Conservation (phyloP, 2,329 filamentous ascomycete genomes). For the Sporothrix sp. region DNA sequence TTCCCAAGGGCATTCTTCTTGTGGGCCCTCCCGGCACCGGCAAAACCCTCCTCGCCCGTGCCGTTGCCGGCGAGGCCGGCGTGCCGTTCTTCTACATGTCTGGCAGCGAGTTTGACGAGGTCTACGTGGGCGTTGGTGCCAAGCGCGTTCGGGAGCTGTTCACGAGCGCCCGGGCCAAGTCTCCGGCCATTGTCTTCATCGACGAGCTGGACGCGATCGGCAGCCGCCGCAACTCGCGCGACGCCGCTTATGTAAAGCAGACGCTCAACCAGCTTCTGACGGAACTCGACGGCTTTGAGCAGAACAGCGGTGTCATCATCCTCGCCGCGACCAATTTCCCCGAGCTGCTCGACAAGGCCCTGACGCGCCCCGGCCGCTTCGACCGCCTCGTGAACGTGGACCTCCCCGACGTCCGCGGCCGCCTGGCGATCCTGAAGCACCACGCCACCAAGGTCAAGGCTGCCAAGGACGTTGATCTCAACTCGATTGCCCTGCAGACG, state of each 20-base stretch:
- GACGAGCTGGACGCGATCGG: constrained; percentile 90
- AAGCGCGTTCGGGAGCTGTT: constrained; percentile 68
- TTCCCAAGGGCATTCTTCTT: constrained; percentile 91
- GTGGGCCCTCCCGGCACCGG: constrained; percentile 94
- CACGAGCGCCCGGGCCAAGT: constrained; percentile 26
- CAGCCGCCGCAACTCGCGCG: constrained; percentile 82
- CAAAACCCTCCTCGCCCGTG: constrained; percentile 90
- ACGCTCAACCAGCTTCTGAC: constrained; percentile 95
- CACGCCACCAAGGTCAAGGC: constrained; percentile 88
- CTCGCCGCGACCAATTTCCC: constrained; percentile 95
- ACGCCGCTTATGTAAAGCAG: constrained; percentile 93
- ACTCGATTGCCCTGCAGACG: constrained; percentile 75
- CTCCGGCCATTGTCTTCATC: constrained; percentile 62
- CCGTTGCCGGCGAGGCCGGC: constrained; percentile 91
- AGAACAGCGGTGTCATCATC: constrained; percentile 89
- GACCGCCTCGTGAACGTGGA: constrained; percentile 85
- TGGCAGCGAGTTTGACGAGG: constrained; percentile 94
- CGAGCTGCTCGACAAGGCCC: constrained; percentile 83
- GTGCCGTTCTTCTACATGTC: constrained; percentile 99
- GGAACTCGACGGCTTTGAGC: constrained; percentile 93
- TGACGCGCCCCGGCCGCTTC: constrained; percentile 89
- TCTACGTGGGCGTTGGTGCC: constrained; percentile 77
- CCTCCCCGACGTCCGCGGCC: constrained; percentile 85
- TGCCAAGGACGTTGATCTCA: constrained; percentile 68
- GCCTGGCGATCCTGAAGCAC: constrained; percentile 85